Evolutionary conservation across 257 asterid genomes (phyloP).

Genomic region (Przewalskia tangutica): DNA sequence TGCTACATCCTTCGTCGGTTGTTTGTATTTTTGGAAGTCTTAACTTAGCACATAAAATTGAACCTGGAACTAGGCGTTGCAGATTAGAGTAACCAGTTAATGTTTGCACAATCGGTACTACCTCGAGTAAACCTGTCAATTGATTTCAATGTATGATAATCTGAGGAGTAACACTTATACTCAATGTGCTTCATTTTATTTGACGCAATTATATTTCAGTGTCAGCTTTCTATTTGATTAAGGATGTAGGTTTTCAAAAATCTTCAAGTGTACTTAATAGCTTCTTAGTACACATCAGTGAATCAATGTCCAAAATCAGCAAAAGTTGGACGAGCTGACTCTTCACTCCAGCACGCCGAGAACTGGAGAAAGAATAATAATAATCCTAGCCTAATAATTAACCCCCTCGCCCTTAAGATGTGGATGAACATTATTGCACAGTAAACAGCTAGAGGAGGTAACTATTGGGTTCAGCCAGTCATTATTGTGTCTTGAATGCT

Average conservation of each 20-base stretch:
- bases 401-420: background rate
- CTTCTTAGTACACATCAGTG: background rate
- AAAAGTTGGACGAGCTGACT: background rate
- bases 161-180: background rate
- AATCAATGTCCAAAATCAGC: background rate
- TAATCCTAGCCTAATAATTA: background rate
- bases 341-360: background rate
- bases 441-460: background rate
- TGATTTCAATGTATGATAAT: background rate
- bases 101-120: background rate
- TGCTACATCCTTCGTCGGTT: background rate
- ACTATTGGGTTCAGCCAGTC: background rate
- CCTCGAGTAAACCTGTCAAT: background rate
- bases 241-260: background rate
- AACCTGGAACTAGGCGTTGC: background rate
- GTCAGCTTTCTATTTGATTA: background rate
- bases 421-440: background rate
- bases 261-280: background rate
- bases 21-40: background rate
- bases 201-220: background rate
- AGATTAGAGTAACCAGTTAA: background rate
- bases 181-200: background rate
- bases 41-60: background rate
- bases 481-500: background rate
- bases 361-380: background rate